A percentile compares a stretch with the other conserved stretches of the same genome.
phyloP scores from a whole-genome alignment of 2,329 filamentous ascomycete genomes.

The Ramularia collo-cygni region DNA sequence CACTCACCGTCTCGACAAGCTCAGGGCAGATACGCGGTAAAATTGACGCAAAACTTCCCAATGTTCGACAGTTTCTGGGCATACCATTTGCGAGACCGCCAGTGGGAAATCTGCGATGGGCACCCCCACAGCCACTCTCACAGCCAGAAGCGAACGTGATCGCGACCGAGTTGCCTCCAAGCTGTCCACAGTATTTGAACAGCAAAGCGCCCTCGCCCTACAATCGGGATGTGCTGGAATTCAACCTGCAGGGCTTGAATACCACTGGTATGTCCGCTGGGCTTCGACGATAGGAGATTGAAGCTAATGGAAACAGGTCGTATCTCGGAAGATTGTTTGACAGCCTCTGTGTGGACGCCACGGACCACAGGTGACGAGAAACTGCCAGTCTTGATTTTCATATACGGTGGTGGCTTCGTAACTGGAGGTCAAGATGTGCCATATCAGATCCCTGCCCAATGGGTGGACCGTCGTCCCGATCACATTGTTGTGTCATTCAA shows the following conservation, averaged over 20 bases:
- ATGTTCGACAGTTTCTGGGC: constrained; percentile 29
- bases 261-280: constrained; percentile 12
- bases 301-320: too few species aligned
- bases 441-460: constrained; percentile 40
- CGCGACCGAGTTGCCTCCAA: constrained; percentile 22
- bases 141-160: constrained; percentile 18
- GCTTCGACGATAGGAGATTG: too few species aligned
- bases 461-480: constrained; percentile 34
- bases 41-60: constrained; percentile 8
- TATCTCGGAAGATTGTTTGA: constrained; percentile 41
- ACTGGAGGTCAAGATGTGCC: constrained; percentile 41
- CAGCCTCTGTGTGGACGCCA: constrained; percentile 42
- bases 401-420: constrained; percentile 43
- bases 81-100: constrained; percentile 33
- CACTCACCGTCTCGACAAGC: constrained; percentile 4
- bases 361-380: constrained; percentile 4
- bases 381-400: constrained; percentile 42
- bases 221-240: constrained; percentile 24
- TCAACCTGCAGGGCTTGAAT: constrained; percentile 26
- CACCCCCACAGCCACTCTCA: constrained; percentile 18
- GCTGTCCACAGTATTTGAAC: constrained; percentile 24
- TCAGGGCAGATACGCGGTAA: constrained; percentile 7
- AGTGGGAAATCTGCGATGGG: constrained; percentile 30
- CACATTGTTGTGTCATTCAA: constrained; percentile 38
- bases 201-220: constrained; percentile 17